Conservation (phyloP, 208 protist genomes). For the Leishmania aethiopica region DNA sequence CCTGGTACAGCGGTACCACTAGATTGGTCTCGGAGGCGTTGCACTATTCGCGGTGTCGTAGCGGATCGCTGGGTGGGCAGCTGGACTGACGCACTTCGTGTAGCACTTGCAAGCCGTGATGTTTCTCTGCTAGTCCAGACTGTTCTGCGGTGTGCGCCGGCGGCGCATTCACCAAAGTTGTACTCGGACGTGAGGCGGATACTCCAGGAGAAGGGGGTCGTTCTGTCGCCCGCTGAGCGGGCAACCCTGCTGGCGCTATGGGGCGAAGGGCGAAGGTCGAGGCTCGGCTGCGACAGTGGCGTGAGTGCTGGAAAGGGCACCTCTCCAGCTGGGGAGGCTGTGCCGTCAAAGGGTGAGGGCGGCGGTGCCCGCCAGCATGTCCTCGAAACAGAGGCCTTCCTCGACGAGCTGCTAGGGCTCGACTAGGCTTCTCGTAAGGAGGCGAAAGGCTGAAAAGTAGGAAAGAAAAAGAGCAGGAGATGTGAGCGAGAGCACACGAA, state of each 20-base stretch:
- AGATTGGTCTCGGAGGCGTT: constrained; percentile 37
- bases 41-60: constrained; percentile 35
- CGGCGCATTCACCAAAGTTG: constrained; percentile 24
- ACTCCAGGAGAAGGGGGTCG: constrained; percentile 5
- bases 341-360: neutral
- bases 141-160: constrained; percentile 42
- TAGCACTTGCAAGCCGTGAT: constrained; percentile 46
- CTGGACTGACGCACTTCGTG: constrained; percentile 66
- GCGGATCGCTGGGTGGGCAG: constrained; percentile 62
- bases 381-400: constrained; percentile 8
- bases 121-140: constrained; percentile 34
- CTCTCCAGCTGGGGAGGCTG: neutral
- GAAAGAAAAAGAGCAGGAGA: neutral
- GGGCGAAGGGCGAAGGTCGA: neutral
- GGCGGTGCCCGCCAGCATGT: neutral
- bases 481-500: neutral
- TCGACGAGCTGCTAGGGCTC: constrained; percentile 41
- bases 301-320: neutral
- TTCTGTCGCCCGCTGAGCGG: constrained; percentile 39
- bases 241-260: constrained; percentile 33
- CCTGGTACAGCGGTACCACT: constrained; percentile 35
- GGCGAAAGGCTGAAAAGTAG: neutral
- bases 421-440: neutral
- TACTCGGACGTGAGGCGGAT: constrained; percentile 31
- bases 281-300: neutral